Evolutionary conservation across 1,284 basidiomycete species (phyloP), one percentile per base, ranked within the genome.

Genomic region (Ceratobasidium sp.): DNA sequence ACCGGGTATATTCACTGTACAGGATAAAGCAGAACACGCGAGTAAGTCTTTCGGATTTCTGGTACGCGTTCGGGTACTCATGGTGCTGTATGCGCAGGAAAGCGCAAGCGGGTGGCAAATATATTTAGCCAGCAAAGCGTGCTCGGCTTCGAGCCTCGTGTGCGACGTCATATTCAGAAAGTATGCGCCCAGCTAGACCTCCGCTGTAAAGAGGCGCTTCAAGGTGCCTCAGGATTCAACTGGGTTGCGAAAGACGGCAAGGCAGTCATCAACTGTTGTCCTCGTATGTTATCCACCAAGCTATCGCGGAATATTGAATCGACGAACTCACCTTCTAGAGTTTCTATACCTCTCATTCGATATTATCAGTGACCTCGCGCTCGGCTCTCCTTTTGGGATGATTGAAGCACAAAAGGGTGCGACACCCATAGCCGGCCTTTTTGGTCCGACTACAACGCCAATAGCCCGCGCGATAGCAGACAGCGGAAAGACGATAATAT

Each of bases 361-460:
- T 20, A 22, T 47, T 47, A 47, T 47, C 22, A 20, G 45, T 3
- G 80, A 81, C 67, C 75, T 84, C 17, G 79, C 79, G 0, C 82
- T 82, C 70, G 82, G 82, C 0, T 74, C 78, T 65, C 74, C 81
- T 2, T 81, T 85, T 69, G 82, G 81, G 15, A 84, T 84, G 82
- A 74, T 84, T 29, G 78, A 31, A 6, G 52, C 52, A 13, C 52
- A 54, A 35, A 12, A 34, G 6, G 52, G 34, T 20, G 17, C 17
- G 6, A 15, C 52, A 3, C 27, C 29, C 6, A 54, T 54, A 8
- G 31, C 25, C 32, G 52, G 25, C 10, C 22, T 22, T 12, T 7
- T 12, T 8, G n/a, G 45, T 7, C 7, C n/a, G 45, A 22, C 22
- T 22, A 7, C 10, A 47, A 20, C 22, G 10, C 45, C 45, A 20